Conservation (phyloP, 1,284 basidiomycete genomes). For the Entoloma clypeatum region DNA sequence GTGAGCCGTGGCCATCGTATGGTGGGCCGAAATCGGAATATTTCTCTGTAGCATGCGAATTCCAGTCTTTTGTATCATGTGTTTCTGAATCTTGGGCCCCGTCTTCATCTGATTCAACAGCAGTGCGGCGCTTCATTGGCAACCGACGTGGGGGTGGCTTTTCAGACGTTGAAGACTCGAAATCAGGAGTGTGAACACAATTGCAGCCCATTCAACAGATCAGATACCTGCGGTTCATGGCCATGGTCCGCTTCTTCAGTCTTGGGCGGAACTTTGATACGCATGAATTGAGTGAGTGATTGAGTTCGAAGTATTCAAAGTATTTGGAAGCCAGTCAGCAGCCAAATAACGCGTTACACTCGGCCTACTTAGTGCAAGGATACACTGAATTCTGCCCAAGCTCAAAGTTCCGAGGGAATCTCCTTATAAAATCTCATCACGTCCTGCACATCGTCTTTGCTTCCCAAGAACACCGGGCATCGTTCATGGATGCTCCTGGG, state of each 20-base stretch:
- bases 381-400: background rate
- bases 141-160: constrained; percentile 19
- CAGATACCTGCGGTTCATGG: constrained; percentile 12
- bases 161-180: constrained; percentile 20
- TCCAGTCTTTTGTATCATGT: constrained; percentile 9
- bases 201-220: background rate
- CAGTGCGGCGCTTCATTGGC: constrained; percentile 23
- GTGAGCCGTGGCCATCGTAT: no score
- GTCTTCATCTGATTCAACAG: constrained; percentile 25
- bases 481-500: constrained; percentile 92
- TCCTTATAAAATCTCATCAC: constrained; percentile 77
- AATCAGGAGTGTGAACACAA: constrained; percentile 3
- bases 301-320: constrained; percentile 1
- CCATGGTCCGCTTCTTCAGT: constrained; percentile 11
- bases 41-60: constrained; percentile 12
- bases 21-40: constrained; percentile 14
- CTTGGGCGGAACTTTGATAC: constrained; percentile 27
- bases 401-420: constrained; percentile 20
- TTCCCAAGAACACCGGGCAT: constrained; percentile 92
- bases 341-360: constrained; percentile 12
- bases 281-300: constrained; percentile 5
- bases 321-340: constrained; percentile 12
- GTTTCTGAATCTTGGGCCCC: constrained; percentile 17
- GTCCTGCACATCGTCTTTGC: constrained; percentile 92
- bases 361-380: background rate